Conservation (phyloP, 208 protist species). For the Leishmania lainsoni region DNA sequence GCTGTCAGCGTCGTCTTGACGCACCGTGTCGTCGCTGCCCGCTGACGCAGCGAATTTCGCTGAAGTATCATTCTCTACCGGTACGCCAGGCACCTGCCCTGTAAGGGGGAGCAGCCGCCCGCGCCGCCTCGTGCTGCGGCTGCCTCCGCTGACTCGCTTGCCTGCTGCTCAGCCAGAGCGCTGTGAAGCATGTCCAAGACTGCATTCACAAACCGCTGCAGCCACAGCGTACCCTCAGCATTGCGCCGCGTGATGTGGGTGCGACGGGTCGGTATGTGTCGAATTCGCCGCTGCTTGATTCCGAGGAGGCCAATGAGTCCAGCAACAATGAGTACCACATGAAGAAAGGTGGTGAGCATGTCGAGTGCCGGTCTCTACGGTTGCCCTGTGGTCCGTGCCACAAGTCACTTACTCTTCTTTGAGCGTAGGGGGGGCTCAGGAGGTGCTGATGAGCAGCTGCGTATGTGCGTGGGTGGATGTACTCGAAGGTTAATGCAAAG, state of each 20-base stretch:
- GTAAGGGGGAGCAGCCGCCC: neutral
- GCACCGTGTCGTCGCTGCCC: neutral
- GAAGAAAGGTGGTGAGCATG: constrained; percentile 34
- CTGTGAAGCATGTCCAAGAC: constrained; percentile 59
- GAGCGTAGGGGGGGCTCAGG: neutral
- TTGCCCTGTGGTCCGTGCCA: neutral
- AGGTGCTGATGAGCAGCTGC: neutral
- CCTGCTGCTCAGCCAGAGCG: constrained; percentile 30
- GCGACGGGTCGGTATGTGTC: constrained; percentile 69
- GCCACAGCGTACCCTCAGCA: constrained; percentile 74
- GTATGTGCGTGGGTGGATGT: neutral
- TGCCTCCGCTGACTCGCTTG: constrained; percentile 10
- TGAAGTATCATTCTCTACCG: neutral
- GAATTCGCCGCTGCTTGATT: constrained; percentile 69
- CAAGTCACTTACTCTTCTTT: neutral
- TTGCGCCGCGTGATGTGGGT: constrained; percentile 80
- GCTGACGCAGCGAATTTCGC: neutral
- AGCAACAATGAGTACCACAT: constrained; percentile 31
- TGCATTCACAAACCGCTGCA: constrained; percentile 68
- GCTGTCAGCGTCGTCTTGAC: constrained; percentile 15
- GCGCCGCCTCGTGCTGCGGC: neutral
- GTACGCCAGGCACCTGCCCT: neutral
- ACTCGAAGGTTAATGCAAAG: neutral
- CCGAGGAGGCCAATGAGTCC: constrained; percentile 46
- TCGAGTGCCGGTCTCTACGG: neutral